Base-by-base conservation (phyloP, 768 basidiomycete species). In the Favolaschia claudopus region DNA sequence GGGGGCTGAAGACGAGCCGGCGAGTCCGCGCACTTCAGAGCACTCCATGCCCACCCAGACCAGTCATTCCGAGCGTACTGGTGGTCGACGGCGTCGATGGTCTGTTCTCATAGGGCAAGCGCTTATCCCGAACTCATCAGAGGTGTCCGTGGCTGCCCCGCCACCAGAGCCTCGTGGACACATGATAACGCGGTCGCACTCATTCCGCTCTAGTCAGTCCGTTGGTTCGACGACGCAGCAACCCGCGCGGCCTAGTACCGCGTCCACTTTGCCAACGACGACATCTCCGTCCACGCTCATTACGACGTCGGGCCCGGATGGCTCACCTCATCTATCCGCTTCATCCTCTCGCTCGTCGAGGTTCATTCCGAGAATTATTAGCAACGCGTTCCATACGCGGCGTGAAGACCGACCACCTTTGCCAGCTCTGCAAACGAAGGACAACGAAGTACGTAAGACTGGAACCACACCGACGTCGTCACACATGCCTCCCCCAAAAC, bases 401-500 rank as follows among this genome's bases (percentile, higher is more conserved):
- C 81, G 87, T 46, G 85, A 86, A 47, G 88, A 89, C 38, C 80
- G 79, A 17, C 73, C 77, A 44, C 65, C 77, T 14, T 71, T 76
- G 25, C 68, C 77, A 19, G 59, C 73, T 28, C 58, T 73, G 34
- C 80, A 77, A 55, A 72, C 70, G n/a, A 54, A 70, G 1, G 52
- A 67, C 22, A 85, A 87, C n/a, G 63, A 67, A 5, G 65, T 70
- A 45, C 79, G 73, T 59, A 72, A 71, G 28, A 62, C 65, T 2
- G 58, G 72, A 13, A 72, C 72, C 15, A 60, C 74, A 10, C 74
- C 77, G 1, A 50, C 74, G 3, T 67, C 79, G 8, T 73, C 80
- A 4, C 87, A 85, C 60, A 75, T 84, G 3, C 88, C 91, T 20
- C 88, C 92, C 10, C 91, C 92, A 1, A 94, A 95, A 71, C 74